A percentile compares a stretch with the other conserved stretches of the same genome.
Evolutionary conservation across 257 asterid species (phyloP).

Genomic region (Ballota nigra): DNA sequence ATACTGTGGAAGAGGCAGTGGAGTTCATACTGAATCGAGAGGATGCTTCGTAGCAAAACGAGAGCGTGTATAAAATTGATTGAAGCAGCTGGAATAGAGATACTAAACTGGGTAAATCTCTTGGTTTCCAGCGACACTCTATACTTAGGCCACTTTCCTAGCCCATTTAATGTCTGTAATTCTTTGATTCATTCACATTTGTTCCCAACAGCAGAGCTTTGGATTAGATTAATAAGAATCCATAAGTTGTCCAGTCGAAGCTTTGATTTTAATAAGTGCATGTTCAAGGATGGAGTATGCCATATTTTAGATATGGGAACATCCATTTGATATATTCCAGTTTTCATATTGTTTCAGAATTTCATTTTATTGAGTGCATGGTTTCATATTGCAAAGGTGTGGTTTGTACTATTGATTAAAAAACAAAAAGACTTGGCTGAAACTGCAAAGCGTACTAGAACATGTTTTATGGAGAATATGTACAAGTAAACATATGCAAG

Average conservation of each 20-base stretch:
- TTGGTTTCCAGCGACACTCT: background rate
- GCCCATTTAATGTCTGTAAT: background rate
- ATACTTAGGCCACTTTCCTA: background rate
- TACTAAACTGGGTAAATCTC: background rate
- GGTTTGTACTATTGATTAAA: background rate
- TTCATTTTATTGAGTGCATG: too few species aligned
- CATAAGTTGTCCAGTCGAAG: background rate
- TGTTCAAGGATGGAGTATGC: background rate
- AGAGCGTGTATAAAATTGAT: background rate
- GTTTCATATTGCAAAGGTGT: background rate
- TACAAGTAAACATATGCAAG: too few species aligned
- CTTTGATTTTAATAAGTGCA: too few species aligned
- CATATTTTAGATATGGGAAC: background rate
- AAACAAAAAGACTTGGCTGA: background rate
- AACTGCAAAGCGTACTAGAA: background rate
- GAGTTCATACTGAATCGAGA: conserved; percentile 53
- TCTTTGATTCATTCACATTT: background rate
- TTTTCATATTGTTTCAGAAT: background rate
- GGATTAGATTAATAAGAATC: background rate
- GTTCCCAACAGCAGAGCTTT: background rate
- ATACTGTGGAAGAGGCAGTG: conserved; percentile 65
- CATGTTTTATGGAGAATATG: too few species aligned
- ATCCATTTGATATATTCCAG: too few species aligned
- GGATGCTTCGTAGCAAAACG: conserved; percentile 23
- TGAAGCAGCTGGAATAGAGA: background rate